Base-by-base conservation (phyloP, 129 eudicot genomes). In the Cynara cardunculus region DNA sequence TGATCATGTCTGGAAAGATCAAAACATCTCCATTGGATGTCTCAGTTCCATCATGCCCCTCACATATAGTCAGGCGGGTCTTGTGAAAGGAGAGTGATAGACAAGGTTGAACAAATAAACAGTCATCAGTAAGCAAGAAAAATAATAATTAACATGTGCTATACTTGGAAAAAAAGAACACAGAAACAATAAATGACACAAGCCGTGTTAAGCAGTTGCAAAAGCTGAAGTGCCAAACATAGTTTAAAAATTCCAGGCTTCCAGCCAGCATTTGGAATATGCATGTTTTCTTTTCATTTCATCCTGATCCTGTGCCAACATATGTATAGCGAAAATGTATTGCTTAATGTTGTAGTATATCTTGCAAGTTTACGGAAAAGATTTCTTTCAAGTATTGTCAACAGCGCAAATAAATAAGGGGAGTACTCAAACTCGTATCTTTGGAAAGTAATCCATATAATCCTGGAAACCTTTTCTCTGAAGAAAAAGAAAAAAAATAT, bases 41-140 rank as follows among this genome's bases (percentile, higher is more conserved):
- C 87, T 95, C 99, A 22, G 97, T 92, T 75, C 99, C 99, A 75
- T 95, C 99, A 78, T 89, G 90, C 39, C 99, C 99, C 92, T 92
- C 99, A 62, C 99, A 95, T 82, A 95, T 95, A 25, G 99, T 95
- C 77, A 95, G 85, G 27, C 99, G 99, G 27, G 97, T 95, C 99
- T 95, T 39, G 75, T 72, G 71, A 22, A 71, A 25, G 32, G 49
- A 19, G 39, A 75, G 68, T n/a, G 26, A 18, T 44, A 69, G 46
- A 70, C 25, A 14, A 39, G 41, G 27, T 87, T 75, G 32, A 34
- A 30, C 72, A 78, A 25, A 67, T 69, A 24, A 73, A 22, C 78
- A 78, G 69, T 70, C 72, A 82, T 83, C 73, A 78, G 49, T 76
- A 64, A 67, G 39, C 77, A 76, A 28, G 7, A 41, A 53, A 25